Evolutionary conservation across 768 basidiomycete species (phyloP).

Genomic region (Pleurotus salmoneostramineus): DNA sequence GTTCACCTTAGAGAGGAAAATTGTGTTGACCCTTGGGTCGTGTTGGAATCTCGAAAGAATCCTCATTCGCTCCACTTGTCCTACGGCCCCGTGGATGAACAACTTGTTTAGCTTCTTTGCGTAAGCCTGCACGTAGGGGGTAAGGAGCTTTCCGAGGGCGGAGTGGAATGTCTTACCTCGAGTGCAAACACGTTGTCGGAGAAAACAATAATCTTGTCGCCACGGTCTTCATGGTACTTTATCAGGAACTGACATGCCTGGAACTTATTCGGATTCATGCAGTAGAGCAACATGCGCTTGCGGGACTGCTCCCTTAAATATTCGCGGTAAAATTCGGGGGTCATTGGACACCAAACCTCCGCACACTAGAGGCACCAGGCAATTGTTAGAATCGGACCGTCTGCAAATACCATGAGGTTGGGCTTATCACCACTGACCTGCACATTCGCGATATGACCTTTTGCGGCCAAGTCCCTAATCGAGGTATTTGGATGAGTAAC

Average conservation of each 20-base stretch:
- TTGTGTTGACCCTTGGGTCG: slow-evolving; percentile 93
- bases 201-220: slow-evolving; percentile 99
- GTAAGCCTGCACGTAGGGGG: slow-evolving; percentile 58
- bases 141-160: slow-evolving; percentile 7
- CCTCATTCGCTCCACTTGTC: slow-evolving; percentile 93
- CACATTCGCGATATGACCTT: slow-evolving; percentile 99
- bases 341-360: slow-evolving; percentile 99
- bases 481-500: slow-evolving; percentile 11
- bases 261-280: slow-evolving; percentile 99
- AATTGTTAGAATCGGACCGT: background rate
- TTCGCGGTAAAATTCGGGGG: slow-evolving; percentile 97
- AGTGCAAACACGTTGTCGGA: slow-evolving; percentile 97
- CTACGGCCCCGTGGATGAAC: slow-evolving; percentile 94
- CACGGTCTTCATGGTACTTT: slow-evolving; percentile 95
- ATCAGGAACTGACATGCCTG: slow-evolving; percentile 99
- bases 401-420: background rate
- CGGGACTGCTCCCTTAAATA: slow-evolving; percentile 91
- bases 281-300: slow-evolving; percentile 94
- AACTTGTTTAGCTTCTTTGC: slow-evolving; percentile 91
- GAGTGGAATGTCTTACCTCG: slow-evolving; percentile 58
- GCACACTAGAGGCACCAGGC: slow-evolving; percentile 64
- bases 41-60: slow-evolving; percentile 96
- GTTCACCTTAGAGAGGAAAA: slow-evolving; percentile 92
- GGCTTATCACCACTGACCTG: slow-evolving; percentile 53
- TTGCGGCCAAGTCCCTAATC: slow-evolving; percentile 85